Evolutionary conservation across 192 early-diverging fungal genomes (phyloP), one percentile per base, ranked within the genome.

Genomic region (Coemansia pectinata): DNA sequence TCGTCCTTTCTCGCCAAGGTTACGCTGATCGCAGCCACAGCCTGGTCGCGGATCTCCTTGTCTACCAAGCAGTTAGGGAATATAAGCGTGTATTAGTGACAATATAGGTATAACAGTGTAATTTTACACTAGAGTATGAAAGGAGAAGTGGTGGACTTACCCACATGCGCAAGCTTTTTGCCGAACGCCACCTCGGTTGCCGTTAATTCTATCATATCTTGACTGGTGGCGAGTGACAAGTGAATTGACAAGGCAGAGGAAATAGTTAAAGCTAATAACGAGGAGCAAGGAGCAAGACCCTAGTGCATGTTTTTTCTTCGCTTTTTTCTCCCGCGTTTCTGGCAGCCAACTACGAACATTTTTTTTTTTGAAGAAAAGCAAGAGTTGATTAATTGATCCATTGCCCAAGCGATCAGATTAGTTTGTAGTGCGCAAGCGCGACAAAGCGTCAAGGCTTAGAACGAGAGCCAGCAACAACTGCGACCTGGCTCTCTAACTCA

Each of bases 41-140:
- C 81, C 44, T 57, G 58, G 45, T 83, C 81, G 53, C 81, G 81
- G 27, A 83, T 73, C 15, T 72, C 70, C 42, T 83, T 83, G 55
- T 83, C 80, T 50, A 82, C 59, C 55, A 2, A 44, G 17, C 33
- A 21, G n/a, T 7, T 23, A 29, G 25, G 27, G 27, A 12, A 17
- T 10, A 14, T 25, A 4, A 9, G 8, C 8, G 9, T 19, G 12
- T 53, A 47, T 53, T 33, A 50, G 29, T 21, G 27, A 8, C 31
- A 64, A 42, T 21, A 31, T 31, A 15, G 14, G 10, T 6, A 29
- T 5, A 19, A 5, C 47, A 66, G 21, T 45, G 42, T 36, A 45
- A 11, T n/a, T 41, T 66, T 10, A 14, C 9, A 39, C 57, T 42
- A 47, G n/a, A 42, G 40, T 17, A 17, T 19, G 31, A 21, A 36